Percentiles rank a stretch among this genome's conserved stretches.
Conservation (phyloP, 2,329 filamentous ascomycete genomes). For the Claviceps pazoutovae region DNA sequence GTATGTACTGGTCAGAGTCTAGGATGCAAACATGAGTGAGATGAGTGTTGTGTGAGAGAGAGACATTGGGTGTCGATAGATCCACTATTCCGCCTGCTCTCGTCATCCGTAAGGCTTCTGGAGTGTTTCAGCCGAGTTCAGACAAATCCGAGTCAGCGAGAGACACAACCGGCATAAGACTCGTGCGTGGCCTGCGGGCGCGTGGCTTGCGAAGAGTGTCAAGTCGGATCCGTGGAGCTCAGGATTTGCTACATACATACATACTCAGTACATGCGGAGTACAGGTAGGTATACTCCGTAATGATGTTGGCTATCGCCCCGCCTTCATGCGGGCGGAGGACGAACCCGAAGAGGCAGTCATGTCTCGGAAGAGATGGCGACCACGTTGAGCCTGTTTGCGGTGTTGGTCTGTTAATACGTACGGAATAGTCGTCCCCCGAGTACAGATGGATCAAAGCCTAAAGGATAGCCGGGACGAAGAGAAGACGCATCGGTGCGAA, state of each 20-base stretch:
- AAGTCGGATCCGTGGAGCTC: background rate
- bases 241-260: background rate
- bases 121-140: background rate
- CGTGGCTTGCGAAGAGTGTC: background rate
- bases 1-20: background rate
- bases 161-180: constrained; percentile 2
- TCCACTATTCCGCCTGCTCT: background rate
- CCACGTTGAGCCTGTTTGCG: background rate
- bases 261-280: background rate
- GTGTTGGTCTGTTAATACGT: background rate
- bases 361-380: constrained; percentile 2
- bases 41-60: constrained; percentile 3
- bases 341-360: background rate
- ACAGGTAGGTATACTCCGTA: too few relatives aligned
- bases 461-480: background rate
- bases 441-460: background rate
- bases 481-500: background rate
- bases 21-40: constrained; percentile 1
- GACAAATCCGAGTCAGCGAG: constrained; percentile 2
- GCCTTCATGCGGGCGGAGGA: background rate
- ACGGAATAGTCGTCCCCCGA: background rate
- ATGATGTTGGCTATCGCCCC: background rate
- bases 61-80: constrained; percentile 5
- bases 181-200: background rate
- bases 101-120: background rate